Conservation (phyloP, 306 rosid genomes). For the Gastrolobium villosum region DNA sequence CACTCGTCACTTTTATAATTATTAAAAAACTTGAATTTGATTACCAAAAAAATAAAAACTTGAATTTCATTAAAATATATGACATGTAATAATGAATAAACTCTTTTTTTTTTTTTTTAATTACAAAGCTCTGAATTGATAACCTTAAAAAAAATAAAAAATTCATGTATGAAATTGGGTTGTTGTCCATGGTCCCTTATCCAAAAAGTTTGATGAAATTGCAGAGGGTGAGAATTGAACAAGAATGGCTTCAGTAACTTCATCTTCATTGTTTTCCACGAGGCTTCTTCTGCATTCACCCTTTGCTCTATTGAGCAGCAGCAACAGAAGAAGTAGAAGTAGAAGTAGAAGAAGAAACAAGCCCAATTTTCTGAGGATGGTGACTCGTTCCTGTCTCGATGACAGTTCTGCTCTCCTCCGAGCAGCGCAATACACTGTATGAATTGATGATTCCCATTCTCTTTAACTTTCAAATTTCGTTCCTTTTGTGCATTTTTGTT, state of each 20-base stretch:
- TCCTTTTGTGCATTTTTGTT: background rate
- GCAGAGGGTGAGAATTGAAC: background rate
- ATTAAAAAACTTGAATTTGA: background rate
- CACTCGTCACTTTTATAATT: background rate
- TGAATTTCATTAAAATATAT: background rate
- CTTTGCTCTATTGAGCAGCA: slow-evolving; percentile 25
- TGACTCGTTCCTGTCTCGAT: slow-evolving; percentile 67
- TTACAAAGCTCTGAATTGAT: background rate
- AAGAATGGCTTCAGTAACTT: slow-evolving; percentile 55
- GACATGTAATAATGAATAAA: background rate
- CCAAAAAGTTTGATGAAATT: slow-evolving; percentile 37
- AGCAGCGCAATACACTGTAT: slow-evolving; percentile 85
- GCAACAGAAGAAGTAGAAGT: slow-evolving; percentile 42
- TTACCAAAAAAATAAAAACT: background rate
- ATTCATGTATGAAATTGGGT: background rate
- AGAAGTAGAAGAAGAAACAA: slow-evolving; percentile 27
- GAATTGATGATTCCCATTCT: slow-evolving; percentile 13
- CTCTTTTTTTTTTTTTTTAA: background rate
- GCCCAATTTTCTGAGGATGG: slow-evolving; percentile 52
- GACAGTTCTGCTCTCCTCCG: slow-evolving; percentile 77
- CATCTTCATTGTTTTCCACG: slow-evolving; percentile 54
- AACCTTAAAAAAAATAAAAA: background rate
- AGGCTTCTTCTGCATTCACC: slow-evolving; percentile 47
- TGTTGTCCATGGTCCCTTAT: slow-evolving; percentile 29
- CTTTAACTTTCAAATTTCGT: background rate